phyloP scores from a whole-genome alignment of 73 alveolate species.

The Paramecium pentaurelia region DNA sequence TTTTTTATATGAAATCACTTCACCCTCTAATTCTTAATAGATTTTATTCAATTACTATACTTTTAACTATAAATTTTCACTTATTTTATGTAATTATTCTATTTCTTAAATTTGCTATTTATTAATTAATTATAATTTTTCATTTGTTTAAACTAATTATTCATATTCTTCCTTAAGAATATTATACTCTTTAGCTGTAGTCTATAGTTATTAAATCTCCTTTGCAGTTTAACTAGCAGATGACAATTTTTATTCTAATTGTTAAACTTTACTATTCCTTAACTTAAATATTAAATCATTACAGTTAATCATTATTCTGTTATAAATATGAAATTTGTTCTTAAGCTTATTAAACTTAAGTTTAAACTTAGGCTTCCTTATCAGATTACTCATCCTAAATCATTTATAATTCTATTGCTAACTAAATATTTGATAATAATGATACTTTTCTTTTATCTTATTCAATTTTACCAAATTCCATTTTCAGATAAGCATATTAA shows the following conservation, averaged over 20 bases:
- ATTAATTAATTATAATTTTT: not conserved
- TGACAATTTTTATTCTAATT: not conserved
- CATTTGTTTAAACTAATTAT: not conserved
- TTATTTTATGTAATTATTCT: not conserved
- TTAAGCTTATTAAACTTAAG: not conserved
- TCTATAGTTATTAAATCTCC: not conserved
- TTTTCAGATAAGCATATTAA: constrained; percentile 48
- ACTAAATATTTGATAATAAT: not conserved
- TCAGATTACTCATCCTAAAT: not conserved
- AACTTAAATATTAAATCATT: not conserved
- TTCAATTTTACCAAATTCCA: constrained; percentile 50
- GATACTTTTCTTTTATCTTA: constrained; percentile 57
- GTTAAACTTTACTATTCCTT: not conserved
- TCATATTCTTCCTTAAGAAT: constrained; percentile 45
- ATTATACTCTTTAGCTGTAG: constrained; percentile 3
- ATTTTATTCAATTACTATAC: not conserved
- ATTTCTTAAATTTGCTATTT: not conserved
- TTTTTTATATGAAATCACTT: not conserved
- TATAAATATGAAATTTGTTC: not conserved
- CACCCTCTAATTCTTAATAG: constrained; percentile 33
- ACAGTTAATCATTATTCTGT: constrained; percentile 20
- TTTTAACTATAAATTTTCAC: not conserved
- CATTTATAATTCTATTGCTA: not conserved
- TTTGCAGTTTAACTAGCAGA: not conserved
- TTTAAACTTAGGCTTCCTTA: not conserved